Base-by-base conservation (phyloP, 345 rosid species). In the Rubroshorea leprosula region DNA sequence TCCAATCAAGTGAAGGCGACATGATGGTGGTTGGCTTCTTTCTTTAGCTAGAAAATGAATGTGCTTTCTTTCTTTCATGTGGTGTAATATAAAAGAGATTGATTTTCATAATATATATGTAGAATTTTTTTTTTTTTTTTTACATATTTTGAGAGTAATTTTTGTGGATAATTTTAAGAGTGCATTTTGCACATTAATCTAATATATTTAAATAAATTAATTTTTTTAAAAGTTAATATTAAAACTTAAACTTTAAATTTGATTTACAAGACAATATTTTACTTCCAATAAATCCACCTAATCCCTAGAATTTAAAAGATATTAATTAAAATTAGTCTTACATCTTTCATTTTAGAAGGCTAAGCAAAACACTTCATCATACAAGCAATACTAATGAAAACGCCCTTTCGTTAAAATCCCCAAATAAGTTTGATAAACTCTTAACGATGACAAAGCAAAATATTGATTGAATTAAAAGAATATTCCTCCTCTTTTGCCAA, bases 1-100 rank as follows among this genome's bases (percentile, higher is more conserved):
- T 54, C 55, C 65, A 35, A 29, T 58, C 39, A 18, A 49, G 4
- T 54, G 22, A 45, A 23, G 11, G 24, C 21, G 54, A 61, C 59
- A 51, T 23, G 4, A 35, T 50, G 53, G 70, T 44, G 44, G 63
- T 51, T 65, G 70, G 51, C 20, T 15, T 62, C 44, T 26, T 55
- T 41, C 46, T 49, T 49, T 53, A 35, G 17, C 43, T 16, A 51
- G 7, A 24, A 23, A 44, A 22, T 14, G 25, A 41, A 35, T 6
- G 4, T 21, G 6, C 26, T 1, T 60, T 15, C 3, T 15, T 38
- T 23, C 26, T 31, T 13, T 23, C 25, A 14, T 27, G 14, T 35
- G 55, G 5, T 23, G 47, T 16, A 26, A 59, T 6, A 43, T 14
- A 49, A 7, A 49, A n/a, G 44, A 8, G 2, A 57, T 19, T 21